These are phyloP conservation scores for Euptelea pleiosperma DNA, from an alignment of 164 flowering plant species.

Conservation along the genomic window DNA sequence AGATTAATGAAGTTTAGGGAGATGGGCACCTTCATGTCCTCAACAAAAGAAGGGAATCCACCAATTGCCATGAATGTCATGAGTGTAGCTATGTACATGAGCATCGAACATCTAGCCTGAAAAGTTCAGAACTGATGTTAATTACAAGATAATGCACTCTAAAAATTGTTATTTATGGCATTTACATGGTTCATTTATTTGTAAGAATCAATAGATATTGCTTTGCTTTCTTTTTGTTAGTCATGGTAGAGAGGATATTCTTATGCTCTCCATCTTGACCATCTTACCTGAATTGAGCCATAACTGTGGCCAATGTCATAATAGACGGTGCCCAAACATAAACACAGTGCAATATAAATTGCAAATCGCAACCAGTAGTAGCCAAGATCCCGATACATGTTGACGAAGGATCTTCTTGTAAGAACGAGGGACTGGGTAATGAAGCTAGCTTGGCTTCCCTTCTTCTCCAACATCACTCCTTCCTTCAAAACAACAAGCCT, in stretches of 20 bases:
- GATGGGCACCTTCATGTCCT: constrained; percentile 51
- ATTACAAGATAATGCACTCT: no score
- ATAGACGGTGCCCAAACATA: constrained; percentile 49
- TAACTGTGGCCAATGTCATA: constrained; percentile 32
- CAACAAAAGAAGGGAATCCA: constrained; percentile 58
- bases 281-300: constrained; percentile 40
- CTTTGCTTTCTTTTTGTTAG: no score
- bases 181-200: no score
- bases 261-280: no score
- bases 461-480: constrained; percentile 18
- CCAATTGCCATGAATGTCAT: constrained; percentile 52
- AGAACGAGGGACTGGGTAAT: constrained; percentile 35
- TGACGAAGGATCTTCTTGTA: constrained; percentile 48
- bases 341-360: constrained; percentile 28
- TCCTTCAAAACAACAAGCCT: no score
- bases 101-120: constrained; percentile 44
- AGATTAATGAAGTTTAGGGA: background rate
- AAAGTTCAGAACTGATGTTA: background rate
- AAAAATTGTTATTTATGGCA: no score
- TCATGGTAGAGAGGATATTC: no score
- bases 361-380: constrained; percentile 60
- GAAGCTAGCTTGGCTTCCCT: constrained; percentile 36
- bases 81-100: constrained; percentile 39
- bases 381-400: constrained; percentile 63
- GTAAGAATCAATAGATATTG: no score